These are phyloP conservation scores for Daldinia sp. DNA, from an alignment of 2,329 filamentous ascomycete species.

Conservation along the genomic window DNA sequence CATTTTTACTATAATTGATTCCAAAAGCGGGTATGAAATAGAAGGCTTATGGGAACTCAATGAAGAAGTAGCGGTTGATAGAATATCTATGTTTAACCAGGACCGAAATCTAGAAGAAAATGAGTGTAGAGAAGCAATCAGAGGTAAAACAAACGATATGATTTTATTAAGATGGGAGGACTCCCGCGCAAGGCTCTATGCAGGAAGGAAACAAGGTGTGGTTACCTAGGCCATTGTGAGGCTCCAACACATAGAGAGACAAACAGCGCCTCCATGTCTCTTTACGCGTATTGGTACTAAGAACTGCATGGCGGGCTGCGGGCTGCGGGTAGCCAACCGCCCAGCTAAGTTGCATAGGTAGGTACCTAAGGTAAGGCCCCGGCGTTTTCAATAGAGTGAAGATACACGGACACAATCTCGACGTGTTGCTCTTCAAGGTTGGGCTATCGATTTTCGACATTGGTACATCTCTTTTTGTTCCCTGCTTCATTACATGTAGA, in stretches of 20 bases:
- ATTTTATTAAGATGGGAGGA: not conserved
- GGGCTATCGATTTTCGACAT: no score
- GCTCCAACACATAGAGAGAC: not conserved
- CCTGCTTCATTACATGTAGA: no score
- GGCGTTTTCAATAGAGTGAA: not conserved
- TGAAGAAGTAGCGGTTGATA: not conserved
- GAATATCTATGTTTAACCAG: not conserved
- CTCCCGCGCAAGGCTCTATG: not conserved
- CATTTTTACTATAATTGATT: conserved; percentile 10
- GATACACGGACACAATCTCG: no score
- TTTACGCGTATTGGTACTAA: not conserved
- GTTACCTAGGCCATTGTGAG: not conserved
- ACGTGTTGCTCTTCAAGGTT: no score
- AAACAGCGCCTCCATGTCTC: not conserved
- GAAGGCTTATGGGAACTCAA: not conserved
- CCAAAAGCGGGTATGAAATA: not conserved
- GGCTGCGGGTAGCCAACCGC: not conserved
- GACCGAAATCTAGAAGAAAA: not conserved
- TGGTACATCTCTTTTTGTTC: no score
- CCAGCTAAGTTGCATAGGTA: not conserved
- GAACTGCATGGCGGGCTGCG: not conserved
- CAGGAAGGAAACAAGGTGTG: not conserved
- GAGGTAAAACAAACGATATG: not conserved
- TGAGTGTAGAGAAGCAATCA: not conserved
- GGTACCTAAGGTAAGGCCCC: no score